Evolutionary conservation across 1,284 basidiomycete species (phyloP), one percentile per base, ranked within the genome.

Genomic region (Malassezia brasiliensis): DNA sequence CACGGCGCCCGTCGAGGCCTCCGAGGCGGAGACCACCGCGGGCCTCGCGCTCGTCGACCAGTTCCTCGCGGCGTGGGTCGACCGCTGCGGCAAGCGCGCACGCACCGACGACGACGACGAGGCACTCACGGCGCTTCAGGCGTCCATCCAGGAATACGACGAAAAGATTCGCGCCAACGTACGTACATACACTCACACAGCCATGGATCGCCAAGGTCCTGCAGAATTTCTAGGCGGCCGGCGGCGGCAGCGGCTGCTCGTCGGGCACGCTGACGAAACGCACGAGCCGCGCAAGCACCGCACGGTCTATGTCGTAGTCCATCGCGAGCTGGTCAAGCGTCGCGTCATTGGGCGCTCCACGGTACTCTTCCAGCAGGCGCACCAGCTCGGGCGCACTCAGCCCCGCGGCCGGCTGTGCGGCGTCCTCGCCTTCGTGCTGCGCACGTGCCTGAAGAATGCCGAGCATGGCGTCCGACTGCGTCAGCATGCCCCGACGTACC

Each of bases 171-270:
- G 37, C 19, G 35, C 20, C n/a, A 52, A 57, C 42, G 47, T 55
- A 50, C 20, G 53, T 55, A 15, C 32, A 14, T 14, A 7, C 20
- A 38, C 34, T 38, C 17, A 38, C 47, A 7, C 39, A 55, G 48
- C 49, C 54, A n/a, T 56, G 54, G 54, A 56, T 44, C 4, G 48
- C 54, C 17, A 39, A 47, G 6, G 31, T 56, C 8, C 12, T 56
- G 38, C 28, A 48, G 14, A 28, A 51, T 10, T 52, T 56, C 37
- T 56, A 48, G 32, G 20, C 10, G 4, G 31, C 14, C 20, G 30
- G 17, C 41, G 38, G 25, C 6, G 25, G 15, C 17, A 47, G 7
- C 14, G 54, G 48, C 54, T 56, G 48, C 11, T 47, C 35, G 6
- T 41, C 37, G 12, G 54, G 46, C 17, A 32, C 50, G 12, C 19